A percentile compares a stretch with the other conserved stretches of the same genome.
phyloP scores from a whole-genome alignment of 2,329 filamentous ascomycete species.

The Cercospora nicotianae region DNA sequence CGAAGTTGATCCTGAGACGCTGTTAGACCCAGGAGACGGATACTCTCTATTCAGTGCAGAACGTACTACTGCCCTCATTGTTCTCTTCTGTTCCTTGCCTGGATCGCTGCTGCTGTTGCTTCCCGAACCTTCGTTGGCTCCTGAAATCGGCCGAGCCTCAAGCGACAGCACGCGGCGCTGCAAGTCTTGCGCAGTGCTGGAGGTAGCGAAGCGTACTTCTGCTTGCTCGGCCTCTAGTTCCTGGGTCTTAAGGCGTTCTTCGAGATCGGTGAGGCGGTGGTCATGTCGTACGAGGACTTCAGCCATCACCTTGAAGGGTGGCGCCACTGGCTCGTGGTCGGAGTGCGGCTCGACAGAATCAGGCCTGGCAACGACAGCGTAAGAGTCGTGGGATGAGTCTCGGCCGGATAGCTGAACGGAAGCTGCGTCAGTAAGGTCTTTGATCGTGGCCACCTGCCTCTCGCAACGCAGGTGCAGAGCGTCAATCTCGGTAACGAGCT shows the following conservation, averaged over 20 bases:
- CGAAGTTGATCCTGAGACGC: background rate
- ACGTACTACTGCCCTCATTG: background rate
- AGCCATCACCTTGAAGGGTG: background rate
- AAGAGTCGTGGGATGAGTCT: background rate
- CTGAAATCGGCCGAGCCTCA: background rate
- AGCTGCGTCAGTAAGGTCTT: background rate
- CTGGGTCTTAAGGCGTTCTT: background rate
- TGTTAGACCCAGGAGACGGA: background rate
- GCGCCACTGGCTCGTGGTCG: background rate
- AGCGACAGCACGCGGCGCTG: background rate
- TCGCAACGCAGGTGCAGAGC: slow-evolving; percentile 7
- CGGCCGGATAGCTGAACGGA: background rate
- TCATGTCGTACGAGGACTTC: background rate
- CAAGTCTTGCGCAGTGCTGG: background rate
- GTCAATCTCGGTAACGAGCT: background rate
- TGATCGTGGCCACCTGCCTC: background rate
- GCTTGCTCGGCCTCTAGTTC: background rate
- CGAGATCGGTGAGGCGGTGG: background rate
- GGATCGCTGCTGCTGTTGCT: background rate
- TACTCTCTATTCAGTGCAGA: background rate
- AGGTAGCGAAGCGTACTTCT: background rate
- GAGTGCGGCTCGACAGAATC: background rate
- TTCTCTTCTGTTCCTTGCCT: background rate
- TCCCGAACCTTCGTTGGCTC: background rate
- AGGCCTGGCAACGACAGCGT: background rate